phyloP scores from a whole-genome alignment of 768 basidiomycete genomes.

The Floccularia luteovirens region DNA sequence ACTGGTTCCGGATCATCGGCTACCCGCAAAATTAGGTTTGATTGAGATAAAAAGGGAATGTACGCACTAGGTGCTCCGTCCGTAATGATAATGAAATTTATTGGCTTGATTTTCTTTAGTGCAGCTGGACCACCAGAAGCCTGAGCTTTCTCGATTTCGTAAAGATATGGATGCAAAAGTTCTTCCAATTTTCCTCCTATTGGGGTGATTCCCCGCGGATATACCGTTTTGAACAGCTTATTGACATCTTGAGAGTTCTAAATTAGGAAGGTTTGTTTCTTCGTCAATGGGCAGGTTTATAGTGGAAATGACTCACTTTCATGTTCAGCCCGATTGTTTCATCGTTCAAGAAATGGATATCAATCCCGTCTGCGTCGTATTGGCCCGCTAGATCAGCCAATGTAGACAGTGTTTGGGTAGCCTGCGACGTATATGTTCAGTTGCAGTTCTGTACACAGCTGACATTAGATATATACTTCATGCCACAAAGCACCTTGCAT shows the following conservation, averaged over 20 bases:
- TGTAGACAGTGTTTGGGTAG: conserved; percentile 34
- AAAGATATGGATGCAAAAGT: conserved; percentile 19
- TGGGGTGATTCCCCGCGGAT: conserved; percentile 36
- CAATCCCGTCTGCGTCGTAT: conserved; percentile 55
- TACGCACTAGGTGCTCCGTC: conserved; percentile 54
- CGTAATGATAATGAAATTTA: conserved; percentile 55
- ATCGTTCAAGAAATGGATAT: conserved; percentile 54
- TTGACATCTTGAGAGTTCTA: conserved; percentile 30
- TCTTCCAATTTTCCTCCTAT: conserved; percentile 28
- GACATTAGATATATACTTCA: conserved; percentile 25
- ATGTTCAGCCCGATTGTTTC: conserved; percentile 21
- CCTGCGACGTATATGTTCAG: conserved; percentile 16
- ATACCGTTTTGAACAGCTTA: conserved; percentile 33
- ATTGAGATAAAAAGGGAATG: neutral
- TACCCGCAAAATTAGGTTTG: conserved; percentile 11
- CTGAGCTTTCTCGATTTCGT: conserved; percentile 18
- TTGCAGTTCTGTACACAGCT: neutral
- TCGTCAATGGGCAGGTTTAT: neutral
- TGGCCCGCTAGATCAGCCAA: conserved; percentile 39
- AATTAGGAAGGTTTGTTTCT: neutral
- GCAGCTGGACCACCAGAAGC: conserved; percentile 10
- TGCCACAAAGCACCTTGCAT: conserved; percentile 44
- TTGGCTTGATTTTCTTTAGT: conserved; percentile 35
- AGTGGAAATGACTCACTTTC: conserved; percentile 19
- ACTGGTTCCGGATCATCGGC: conserved; percentile 44